phyloP scores from a whole-genome alignment of 176 grass and related monocot genomes.

The Cenchrus purpureus region DNA sequence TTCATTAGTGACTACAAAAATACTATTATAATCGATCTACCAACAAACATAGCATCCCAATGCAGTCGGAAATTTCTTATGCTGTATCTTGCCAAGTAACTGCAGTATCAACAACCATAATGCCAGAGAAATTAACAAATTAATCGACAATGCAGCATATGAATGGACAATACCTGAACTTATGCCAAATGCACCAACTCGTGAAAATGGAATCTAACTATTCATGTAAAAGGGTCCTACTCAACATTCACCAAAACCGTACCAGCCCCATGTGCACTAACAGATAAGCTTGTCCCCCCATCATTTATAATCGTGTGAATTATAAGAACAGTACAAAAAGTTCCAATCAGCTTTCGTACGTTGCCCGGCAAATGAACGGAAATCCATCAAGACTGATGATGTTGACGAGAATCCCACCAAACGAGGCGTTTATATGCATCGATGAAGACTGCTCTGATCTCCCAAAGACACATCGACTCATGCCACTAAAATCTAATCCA shows the following conservation, averaged over 20 bases:
- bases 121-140: neutral
- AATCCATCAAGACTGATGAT: neutral
- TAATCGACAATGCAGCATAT: conserved; percentile 15
- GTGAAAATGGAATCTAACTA: neutral
- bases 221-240: neutral
- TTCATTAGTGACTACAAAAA: neutral
- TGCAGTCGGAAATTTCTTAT: neutral
- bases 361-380: neutral
- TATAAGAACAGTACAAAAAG: neutral
- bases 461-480: neutral
- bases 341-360: neutral
- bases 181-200: neutral
- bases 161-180: neutral
- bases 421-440: neutral
- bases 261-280: conserved; percentile 22
- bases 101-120: neutral
- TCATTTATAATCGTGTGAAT: neutral
- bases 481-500: neutral
- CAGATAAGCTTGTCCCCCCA: neutral
- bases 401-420: neutral
- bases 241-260: neutral
- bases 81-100: neutral
- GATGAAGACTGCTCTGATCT: neutral
- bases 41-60: neutral
- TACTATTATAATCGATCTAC: neutral